Base-by-base conservation (phyloP, 1,139 yeast species). In the Pichia sp. region DNA sequence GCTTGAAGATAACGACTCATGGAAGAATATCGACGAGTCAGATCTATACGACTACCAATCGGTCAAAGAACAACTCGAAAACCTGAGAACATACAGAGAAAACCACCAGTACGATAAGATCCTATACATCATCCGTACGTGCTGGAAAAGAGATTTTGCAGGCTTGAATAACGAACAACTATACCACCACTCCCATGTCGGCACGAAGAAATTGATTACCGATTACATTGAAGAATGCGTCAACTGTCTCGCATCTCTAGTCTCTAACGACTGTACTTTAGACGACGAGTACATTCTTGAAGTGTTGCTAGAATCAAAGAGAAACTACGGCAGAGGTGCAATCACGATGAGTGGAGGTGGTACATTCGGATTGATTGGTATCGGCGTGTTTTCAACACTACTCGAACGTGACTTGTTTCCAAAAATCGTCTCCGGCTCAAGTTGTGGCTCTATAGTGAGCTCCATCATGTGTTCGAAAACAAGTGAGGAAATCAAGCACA, bases 381-480 rank as follows among this genome's bases (percentile, higher is more conserved):
- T 90, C 47, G 99, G 99, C 0, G 97, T 93, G 0, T 71, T 91
- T 46, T 80, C 90, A 7, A 86, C 94, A 9, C 72, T 93, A 36
- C 69, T 85, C 42, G 94, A 87, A 57, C 76, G 79, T 40, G 81
- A 84, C 45, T 71, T 91, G 32, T 69, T 93, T 36, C 99, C 99
- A 0, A 74, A 90, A 42, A 88, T 93, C 42, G 80, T 93, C n/a
- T 85, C 96, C 45, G 99, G 99, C 0, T 85, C 96, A 11, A 88
- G 96, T n/a, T 96, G 98, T 0, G 99, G 99, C 17, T 90, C 97
- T 1, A 91, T 93, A 46, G 84, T 94, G 48, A 98, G 99, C 12
- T 80, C 96, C 47, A 80, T 91, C 17, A 71, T 93, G 44, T 89
- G 96, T 60, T 84, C 87, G 18, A 89, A 86, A 60, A 79, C 83